A percentile compares a stretch with the other conserved stretches of the same genome.
Evolutionary conservation across 192 early-diverging fungal genomes (phyloP).

Genomic region (Mortierella antarctica): DNA sequence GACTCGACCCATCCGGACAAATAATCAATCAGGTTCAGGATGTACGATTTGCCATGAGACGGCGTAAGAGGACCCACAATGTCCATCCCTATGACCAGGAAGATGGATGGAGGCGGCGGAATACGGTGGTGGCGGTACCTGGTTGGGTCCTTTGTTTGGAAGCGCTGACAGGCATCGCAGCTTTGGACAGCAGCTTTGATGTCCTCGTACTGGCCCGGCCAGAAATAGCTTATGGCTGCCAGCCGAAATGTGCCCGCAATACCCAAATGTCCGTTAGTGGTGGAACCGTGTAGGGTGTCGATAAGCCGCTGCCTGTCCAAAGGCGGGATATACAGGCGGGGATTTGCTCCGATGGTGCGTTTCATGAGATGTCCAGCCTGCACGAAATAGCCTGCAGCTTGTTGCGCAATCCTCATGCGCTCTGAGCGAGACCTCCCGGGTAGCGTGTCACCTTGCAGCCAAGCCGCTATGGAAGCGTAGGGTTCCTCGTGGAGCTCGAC

Average conservation of each 20-base stretch:
- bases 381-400: too few relatives aligned
- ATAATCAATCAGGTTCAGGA: conserved; percentile 11
- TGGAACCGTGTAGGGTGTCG: too few relatives aligned
- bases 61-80: not conserved
- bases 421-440: too few relatives aligned
- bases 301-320: too few relatives aligned
- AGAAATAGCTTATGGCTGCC: conserved; percentile 3
- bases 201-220: conserved; percentile 12
- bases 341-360: too few relatives aligned
- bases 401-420: too few relatives aligned
- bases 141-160: not conserved
- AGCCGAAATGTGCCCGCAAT: not conserved
- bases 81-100: not conserved
- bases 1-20: conserved; percentile 22
- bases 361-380: too few relatives aligned
- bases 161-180: conserved; percentile 12
- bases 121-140: conserved; percentile 8
- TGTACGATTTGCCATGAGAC: not conserved
- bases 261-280: too few relatives aligned
- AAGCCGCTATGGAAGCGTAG: too few relatives aligned
- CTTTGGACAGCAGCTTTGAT: not conserved
- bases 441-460: too few relatives aligned
- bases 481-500: too few relatives aligned
- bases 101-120: conserved; percentile 5
- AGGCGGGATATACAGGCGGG: too few relatives aligned